Percentiles rank a stretch among this genome's conserved stretches.
Conservation (phyloP, 2,329 filamentous ascomycete species). For the Microdochium nivale region DNA sequence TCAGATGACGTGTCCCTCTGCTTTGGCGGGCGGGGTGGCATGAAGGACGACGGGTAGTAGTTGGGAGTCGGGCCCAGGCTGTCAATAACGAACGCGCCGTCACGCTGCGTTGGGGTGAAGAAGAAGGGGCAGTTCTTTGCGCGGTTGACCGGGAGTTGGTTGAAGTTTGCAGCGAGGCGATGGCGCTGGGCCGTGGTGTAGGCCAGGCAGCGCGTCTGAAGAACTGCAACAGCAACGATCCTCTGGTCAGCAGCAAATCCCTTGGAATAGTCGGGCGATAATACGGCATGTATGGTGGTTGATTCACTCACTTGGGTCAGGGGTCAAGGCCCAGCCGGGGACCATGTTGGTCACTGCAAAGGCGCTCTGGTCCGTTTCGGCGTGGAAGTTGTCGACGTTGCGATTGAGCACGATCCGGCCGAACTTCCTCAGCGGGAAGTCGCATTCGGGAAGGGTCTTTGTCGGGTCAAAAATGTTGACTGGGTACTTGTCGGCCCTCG, state of each 20-base stretch:
- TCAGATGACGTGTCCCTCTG: too few relatives aligned
- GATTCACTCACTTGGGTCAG: slow-evolving; percentile 37
- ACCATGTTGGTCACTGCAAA: slow-evolving; percentile 59
- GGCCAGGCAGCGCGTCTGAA: slow-evolving; percentile 51
- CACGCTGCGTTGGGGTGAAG: slow-evolving; percentile 55
- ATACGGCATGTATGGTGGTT: too few relatives aligned
- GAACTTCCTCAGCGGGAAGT: slow-evolving; percentile 52
- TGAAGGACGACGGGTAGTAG: slow-evolving; percentile 24
- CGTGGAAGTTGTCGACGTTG: slow-evolving; percentile 60
- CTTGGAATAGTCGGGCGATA: too few relatives aligned
- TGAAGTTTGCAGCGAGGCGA: slow-evolving; percentile 55
- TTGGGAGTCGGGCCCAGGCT: slow-evolving; percentile 54
- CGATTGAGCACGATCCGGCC: slow-evolving; percentile 56
- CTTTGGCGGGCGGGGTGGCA: too few relatives aligned
- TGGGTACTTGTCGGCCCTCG: slow-evolving; percentile 50
- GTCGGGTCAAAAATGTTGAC: slow-evolving; percentile 63
- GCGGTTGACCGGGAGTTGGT: slow-evolving; percentile 53
- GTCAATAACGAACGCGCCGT: slow-evolving; percentile 56
- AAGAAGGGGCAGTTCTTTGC: slow-evolving; percentile 13
- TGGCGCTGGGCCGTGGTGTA: slow-evolving; percentile 57
- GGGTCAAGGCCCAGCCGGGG: slow-evolving; percentile 46
- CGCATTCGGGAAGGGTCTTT: slow-evolving; percentile 58
- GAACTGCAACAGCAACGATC: slow-evolving; percentile 29
- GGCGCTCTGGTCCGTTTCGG: slow-evolving; percentile 59
- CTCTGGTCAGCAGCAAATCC: too few relatives aligned